Evolutionary conservation across 306 rosid genomes (phyloP), one percentile per base, ranked within the genome.

Genomic region (Urtica urens): DNA sequence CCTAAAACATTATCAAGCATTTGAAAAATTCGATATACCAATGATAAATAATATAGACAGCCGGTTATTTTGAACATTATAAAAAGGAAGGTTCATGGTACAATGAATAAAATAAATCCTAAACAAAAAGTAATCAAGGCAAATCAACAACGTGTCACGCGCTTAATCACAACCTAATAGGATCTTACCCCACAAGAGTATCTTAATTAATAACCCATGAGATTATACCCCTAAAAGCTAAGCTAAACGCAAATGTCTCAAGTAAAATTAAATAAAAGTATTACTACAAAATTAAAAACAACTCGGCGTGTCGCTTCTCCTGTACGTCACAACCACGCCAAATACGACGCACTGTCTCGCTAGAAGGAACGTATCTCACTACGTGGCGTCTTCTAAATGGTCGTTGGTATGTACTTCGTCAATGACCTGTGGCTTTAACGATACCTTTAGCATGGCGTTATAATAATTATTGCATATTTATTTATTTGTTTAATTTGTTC

Each of bases 331-430:
- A 57, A 34, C 34, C 66, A 50, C 60, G 73, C 10, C 59, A 62
- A 38, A 35, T 57, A 26, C 53, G 51, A 42, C 49, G 24, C 7
- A 18, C 1, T 6, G 24, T 28, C 11, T 25, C 53, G 65, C 50
- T 14, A 49, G 17, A 5, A 69, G 61, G 55, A 39, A 4, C 1
- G 25, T 7, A 3, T 0, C 0, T 16, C 2, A 0, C 13, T 14
- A 47, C 78, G 78, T 69, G 67, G 56, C 74, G 1, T 0, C 0
- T 1, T 2, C 0, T 11, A 0, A 49, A 57, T 75, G n/a, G 86
- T 11, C 26, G 5, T 55, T 68, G n/a, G n/a, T n/a, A n/a, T n/a
- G n/a, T n/a, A n/a, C 29, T 27, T 7, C 2, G 14, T 2, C 1
- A 10, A 11, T 18, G 1, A 7, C 15, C 0, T 39, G 59, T 42